phyloP scores from a whole-genome alignment of 2,329 filamentous ascomycete species.

The Plectosphaerella cucumerina region DNA sequence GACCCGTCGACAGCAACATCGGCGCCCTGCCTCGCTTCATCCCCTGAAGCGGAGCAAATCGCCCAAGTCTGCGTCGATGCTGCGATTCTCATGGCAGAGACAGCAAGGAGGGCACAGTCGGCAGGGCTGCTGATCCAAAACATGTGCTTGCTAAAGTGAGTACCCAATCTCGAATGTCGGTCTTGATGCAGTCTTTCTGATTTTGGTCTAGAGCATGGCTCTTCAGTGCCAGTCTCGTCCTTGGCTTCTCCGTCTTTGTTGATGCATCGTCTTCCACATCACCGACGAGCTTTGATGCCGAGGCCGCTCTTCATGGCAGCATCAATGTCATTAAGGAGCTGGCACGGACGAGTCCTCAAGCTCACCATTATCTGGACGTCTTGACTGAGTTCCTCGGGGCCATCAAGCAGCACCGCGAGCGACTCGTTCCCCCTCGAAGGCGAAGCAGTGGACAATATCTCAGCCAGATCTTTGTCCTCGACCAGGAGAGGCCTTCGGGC shows the following conservation, averaged over 20 bases:
- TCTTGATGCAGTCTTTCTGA: fast-evolving
- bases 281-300: conserved; percentile 37
- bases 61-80: conserved; percentile 52
- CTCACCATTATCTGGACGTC: conserved; percentile 53
- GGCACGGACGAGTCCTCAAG: conserved; percentile 47
- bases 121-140: conserved; percentile 43
- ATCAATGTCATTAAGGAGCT: conserved; percentile 45
- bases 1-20: conserved; percentile 12
- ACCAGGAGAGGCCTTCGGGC: neutral
- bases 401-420: conserved; percentile 32
- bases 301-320: conserved; percentile 43
- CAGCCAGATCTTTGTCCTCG: neutral
- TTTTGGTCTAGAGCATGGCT: conserved; percentile 16
- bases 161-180: no score
- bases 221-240: conserved; percentile 52
- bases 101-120: conserved; percentile 43
- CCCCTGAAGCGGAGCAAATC: conserved; percentile 26
- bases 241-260: conserved; percentile 36
- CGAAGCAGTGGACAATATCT: neutral
- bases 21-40: conserved; percentile 15
- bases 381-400: conserved; percentile 40
- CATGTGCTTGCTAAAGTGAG: conserved; percentile 57
- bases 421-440: neutral
- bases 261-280: conserved; percentile 44
- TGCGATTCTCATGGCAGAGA: conserved; percentile 50